A percentile compares a stretch with the other conserved stretches of the same genome.
Conservation (phyloP, 192 early-diverging fungal species). For the Backusella morwellensis region DNA sequence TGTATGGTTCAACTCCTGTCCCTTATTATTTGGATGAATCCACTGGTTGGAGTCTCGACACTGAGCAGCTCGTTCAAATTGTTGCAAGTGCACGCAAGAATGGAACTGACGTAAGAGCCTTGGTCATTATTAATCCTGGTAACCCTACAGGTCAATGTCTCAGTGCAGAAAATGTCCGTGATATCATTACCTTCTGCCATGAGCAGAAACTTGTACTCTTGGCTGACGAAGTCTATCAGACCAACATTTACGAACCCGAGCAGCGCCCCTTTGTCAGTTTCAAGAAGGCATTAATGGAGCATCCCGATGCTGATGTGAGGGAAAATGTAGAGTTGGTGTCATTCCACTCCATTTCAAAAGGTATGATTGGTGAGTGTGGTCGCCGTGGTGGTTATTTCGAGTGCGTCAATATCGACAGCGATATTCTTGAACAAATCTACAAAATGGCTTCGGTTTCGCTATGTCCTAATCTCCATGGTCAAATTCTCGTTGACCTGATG, state of each 20-base stretch:
- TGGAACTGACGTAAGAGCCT: constrained; percentile 87
- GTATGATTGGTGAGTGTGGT: constrained; percentile 98
- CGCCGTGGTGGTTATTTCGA: constrained; percentile 97
- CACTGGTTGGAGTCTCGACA: constrained; percentile 76
- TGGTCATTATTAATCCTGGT: constrained; percentile 97
- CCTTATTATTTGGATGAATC: constrained; percentile 92
- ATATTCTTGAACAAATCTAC: constrained; percentile 82
- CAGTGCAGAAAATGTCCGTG: constrained; percentile 74
- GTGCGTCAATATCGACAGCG: constrained; percentile 74
- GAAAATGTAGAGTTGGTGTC: constrained; percentile 84
- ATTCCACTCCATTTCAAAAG: constrained; percentile 97
- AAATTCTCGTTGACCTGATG: constrained; percentile 93
- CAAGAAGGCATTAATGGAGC: constrained; percentile 88
- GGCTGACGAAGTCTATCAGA: constrained; percentile 99
- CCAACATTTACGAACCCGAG: constrained; percentile 82
- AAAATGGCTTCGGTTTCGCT: constrained; percentile 91
- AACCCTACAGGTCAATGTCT: constrained; percentile 98
- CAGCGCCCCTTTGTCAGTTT: constrained; percentile 92
- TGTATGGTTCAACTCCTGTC: constrained; percentile 79
- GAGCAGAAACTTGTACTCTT: constrained; percentile 78
- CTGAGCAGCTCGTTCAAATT: constrained; percentile 61
- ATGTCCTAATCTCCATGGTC: constrained; percentile 94
- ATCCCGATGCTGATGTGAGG: constrained; percentile 48
- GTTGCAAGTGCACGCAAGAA: constrained; percentile 57
- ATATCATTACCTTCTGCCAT: constrained; percentile 88